A percentile compares a stretch with the other conserved stretches of the same genome.
These are phyloP conservation scores for Bruguiera hainesii DNA, from an alignment of 441 rosid genomes.

Conservation along the genomic window DNA sequence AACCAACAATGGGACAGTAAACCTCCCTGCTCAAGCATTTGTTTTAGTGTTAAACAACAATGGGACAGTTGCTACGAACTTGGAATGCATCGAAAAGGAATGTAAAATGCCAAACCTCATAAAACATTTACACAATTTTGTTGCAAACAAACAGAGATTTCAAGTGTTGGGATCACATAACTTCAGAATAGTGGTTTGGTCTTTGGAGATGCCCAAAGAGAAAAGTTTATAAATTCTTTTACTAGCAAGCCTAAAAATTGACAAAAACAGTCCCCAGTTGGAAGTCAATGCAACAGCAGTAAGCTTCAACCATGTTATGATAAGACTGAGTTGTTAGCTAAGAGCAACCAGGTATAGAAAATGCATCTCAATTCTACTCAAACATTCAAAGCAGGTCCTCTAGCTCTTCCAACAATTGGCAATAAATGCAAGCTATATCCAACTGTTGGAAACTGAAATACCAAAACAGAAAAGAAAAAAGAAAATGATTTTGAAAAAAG, in stretches of 20 bases:
- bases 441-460: neutral
- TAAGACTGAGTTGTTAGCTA: neutral
- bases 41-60: conserved; percentile 9
- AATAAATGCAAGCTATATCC: neutral
- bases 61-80: neutral
- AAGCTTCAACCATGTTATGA: neutral
- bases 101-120: neutral
- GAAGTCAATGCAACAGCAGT: neutral
- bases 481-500: no score
- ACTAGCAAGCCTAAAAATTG: neutral
- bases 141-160: neutral
- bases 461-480: neutral
- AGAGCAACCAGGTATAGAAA: neutral
- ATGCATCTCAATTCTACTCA: neutral
- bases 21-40: conserved; percentile 50
- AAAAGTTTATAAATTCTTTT: neutral
- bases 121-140: neutral
- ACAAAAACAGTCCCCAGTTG: neutral
- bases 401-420: neutral
- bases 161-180: neutral
- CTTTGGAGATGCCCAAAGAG: neutral
- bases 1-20: conserved; percentile 83
- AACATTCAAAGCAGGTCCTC: neutral
- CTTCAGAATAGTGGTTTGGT: no score
- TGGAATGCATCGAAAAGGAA: neutral